Percentiles rank a stretch among this genome's conserved stretches.
Evolutionary conservation across 1,284 basidiomycete species (phyloP).

Genomic region (Trichosporon asahii): DNA sequence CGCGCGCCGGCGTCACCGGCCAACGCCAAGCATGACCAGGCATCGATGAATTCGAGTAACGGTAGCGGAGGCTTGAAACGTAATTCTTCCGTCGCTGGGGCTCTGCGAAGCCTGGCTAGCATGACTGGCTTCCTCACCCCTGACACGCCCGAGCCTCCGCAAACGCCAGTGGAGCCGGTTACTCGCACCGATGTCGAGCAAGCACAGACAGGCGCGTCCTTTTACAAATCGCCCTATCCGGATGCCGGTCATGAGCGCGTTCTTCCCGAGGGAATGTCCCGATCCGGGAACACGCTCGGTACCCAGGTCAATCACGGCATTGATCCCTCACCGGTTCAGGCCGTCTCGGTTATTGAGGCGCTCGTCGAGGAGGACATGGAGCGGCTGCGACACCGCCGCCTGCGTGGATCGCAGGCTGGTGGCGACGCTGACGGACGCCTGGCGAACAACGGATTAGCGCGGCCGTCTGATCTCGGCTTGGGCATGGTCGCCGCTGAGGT

Average conservation of each 20-base stretch:
- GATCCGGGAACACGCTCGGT: slow-evolving; percentile 14
- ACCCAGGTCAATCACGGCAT: slow-evolving; percentile 9
- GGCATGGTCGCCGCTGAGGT: slow-evolving; percentile 53
- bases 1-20: slow-evolving; percentile 6
- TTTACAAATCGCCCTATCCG: slow-evolving; percentile 45
- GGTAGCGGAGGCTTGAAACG: slow-evolving; percentile 61
- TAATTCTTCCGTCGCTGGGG: slow-evolving; percentile 78
- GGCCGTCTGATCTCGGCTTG: slow-evolving; percentile 45
- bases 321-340: slow-evolving; percentile 42
- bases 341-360: slow-evolving; percentile 76
- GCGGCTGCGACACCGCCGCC: slow-evolving; percentile 66
- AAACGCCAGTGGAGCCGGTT: slow-evolving; percentile 15
- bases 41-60: slow-evolving; percentile 5
- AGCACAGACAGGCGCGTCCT: slow-evolving; percentile 23
- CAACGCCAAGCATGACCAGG: neutral
- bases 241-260: slow-evolving; percentile 39
- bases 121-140: slow-evolving; percentile 42
- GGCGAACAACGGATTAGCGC: slow-evolving; percentile 44
- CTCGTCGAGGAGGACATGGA: slow-evolving; percentile 89
- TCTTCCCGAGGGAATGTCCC: slow-evolving; percentile 28
- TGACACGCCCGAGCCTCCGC: slow-evolving; percentile 27
- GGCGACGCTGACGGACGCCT: slow-evolving; percentile 42
- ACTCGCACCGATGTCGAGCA: slow-evolving; percentile 21
- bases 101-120: slow-evolving; percentile 69
- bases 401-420: slow-evolving; percentile 50